A percentile compares a stretch with the other conserved stretches of the same genome.
These are phyloP conservation scores for Ophiostoma quercus DNA, from an alignment of 2,329 filamentous ascomycete species.

Conservation along the genomic window DNA sequence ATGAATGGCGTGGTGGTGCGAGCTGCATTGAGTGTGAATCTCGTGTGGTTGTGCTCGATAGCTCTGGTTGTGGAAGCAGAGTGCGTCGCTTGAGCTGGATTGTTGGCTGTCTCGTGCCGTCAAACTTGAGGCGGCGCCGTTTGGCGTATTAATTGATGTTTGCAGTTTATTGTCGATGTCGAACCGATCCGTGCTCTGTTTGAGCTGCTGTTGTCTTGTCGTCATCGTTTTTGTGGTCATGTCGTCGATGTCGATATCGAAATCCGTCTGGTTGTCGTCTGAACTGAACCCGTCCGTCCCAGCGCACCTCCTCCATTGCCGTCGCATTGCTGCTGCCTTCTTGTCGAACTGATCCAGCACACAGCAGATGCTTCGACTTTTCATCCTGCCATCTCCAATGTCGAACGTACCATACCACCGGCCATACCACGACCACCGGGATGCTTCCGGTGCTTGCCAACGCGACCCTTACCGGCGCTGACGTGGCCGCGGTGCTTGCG, in stretches of 20 bases:
- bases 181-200: neutral
- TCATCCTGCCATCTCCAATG: neutral
- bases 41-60: neutral
- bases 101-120: neutral
- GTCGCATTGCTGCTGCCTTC: slow-evolving; percentile 2
- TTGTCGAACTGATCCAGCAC: neutral
- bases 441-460: slow-evolving; percentile 98
- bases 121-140: neutral
- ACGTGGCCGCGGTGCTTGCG: slow-evolving; percentile 93
- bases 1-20: neutral
- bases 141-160: neutral
- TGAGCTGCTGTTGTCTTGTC: neutral
- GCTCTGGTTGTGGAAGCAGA: neutral
- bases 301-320: neutral
- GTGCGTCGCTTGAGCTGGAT: neutral
- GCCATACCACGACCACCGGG: slow-evolving; percentile 79
- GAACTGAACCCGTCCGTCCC: neutral
- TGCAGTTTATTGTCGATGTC: neutral
- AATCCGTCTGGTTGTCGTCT: neutral
- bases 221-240: neutral
- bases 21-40: neutral
- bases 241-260: neutral
- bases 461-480: slow-evolving; percentile 94
- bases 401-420: slow-evolving; percentile 60
- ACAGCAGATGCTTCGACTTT: neutral